Base-by-base conservation (phyloP, 805 yeast genomes). In the Zygoascus bituminiphila region DNA sequence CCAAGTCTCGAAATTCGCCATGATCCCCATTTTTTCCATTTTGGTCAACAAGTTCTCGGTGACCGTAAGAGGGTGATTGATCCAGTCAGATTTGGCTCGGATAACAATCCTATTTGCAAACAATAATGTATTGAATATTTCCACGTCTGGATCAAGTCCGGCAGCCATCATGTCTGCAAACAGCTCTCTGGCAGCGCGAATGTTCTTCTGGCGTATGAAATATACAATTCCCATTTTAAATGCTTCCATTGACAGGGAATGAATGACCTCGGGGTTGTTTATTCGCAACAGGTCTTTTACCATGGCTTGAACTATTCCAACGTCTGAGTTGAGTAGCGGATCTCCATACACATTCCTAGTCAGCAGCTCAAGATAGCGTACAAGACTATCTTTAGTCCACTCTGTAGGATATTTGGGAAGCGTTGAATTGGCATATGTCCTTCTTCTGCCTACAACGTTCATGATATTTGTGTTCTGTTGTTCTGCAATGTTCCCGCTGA, bases 1-100 rank as follows among this genome's bases (percentile, higher is more conserved):
- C 60, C 61, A 57, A 4, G 60, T 56, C 29, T 50, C 54, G 20
- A 42, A 17, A 36, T 54, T 47, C 5, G 55, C 56, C 4, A 48
- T 42, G 15, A 57, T 31, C 14, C 44, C 41, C 17, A 23, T 26
- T 7, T 38, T 23, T 14, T 24, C 19, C 61, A 57, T 57, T 9
- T 35, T 25, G 17, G 35, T 37, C 26, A 56, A 45, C 14, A 31
- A 15, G 36, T 24, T 14, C 10, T 43, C 29, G 8, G 51, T 33
- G 14, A 50, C 42, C 14, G 29, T 22, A 14, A 52, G 26, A 8
- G 57, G 59, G 43, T 53, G 54, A 25, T 42, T 48, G 5, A 39
- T 10, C 37, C 39, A 44, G 9, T 33, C 31, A 41, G 45, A 42
- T 25, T 12, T 41, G 43, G 10, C 29, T 37, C 15, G 21, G 15